Percentiles rank a stretch among this genome's conserved stretches.
phyloP scores from a whole-genome alignment of 257 asterid species.

The Solanum habrochaites region DNA sequence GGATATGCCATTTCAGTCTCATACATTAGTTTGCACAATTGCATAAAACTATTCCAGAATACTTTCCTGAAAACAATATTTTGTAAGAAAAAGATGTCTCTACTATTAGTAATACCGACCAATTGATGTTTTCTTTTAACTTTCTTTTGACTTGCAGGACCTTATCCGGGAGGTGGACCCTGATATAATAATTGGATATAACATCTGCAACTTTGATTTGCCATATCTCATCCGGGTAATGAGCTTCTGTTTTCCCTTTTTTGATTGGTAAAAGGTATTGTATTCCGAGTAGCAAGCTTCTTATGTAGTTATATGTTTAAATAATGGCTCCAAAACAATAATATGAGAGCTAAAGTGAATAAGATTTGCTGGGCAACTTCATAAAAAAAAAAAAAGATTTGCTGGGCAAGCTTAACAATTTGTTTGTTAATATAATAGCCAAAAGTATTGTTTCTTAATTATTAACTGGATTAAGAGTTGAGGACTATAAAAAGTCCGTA shows the following conservation, averaged over 20 bases:
- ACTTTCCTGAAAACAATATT: background rate
- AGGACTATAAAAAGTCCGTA: background rate
- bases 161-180: constrained; percentile 93
- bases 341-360: background rate
- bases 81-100: background rate
- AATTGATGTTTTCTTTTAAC: background rate
- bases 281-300: constrained; percentile 34
- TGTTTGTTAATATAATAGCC: background rate
- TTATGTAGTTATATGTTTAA: background rate
- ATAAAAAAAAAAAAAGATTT: background rate
- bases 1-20: background rate
- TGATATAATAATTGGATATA: constrained; percentile 91
- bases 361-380: background rate
- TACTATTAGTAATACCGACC: background rate
- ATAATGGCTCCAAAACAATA: background rate
- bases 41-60: background rate
- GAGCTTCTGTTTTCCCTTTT: background rate
- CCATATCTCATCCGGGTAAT: constrained; percentile 95
- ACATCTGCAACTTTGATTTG: constrained; percentile 94
- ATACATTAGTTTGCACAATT: background rate
- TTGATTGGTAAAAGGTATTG: background rate
- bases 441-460: background rate
- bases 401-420: background rate
- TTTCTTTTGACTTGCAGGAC: constrained; percentile 41
- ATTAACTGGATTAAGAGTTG: background rate